These are phyloP conservation scores for Salvia hispanica DNA, from an alignment of 257 asterid genomes.

Conservation along the genomic window DNA sequence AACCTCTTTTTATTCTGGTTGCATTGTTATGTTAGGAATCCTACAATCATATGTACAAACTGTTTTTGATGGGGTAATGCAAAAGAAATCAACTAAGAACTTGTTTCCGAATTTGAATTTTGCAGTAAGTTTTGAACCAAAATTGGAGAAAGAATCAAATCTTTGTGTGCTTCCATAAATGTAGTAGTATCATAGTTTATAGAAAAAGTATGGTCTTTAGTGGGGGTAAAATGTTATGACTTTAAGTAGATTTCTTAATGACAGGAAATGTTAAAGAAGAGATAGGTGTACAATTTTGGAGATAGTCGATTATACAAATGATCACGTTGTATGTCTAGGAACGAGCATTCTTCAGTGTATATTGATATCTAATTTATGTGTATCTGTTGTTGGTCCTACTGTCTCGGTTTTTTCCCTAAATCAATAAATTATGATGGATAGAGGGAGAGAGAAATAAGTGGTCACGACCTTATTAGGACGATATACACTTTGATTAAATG, in stretches of 20 bases:
- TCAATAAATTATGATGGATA: background rate
- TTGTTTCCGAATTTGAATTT: background rate
- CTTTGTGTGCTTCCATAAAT: background rate
- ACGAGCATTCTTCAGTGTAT: background rate
- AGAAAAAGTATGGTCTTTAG: background rate
- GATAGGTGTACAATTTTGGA: background rate
- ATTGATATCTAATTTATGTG: background rate
- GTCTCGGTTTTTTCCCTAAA: background rate
- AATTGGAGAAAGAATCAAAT: background rate
- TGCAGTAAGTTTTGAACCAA: background rate
- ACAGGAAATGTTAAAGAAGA: background rate
- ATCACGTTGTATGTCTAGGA: background rate
- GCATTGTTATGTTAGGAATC: background rate
- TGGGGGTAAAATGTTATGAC: background rate
- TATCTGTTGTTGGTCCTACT: background rate
- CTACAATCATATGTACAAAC: background rate
- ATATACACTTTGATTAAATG: background rate
- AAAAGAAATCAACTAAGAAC: background rate
- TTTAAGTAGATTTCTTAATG: background rate
- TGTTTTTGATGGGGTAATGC: background rate
- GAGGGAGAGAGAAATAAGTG: constrained; percentile 6
- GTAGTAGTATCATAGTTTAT: background rate
- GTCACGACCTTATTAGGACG: background rate
- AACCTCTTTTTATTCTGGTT: background rate
- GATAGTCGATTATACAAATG: background rate